Evolutionary conservation across 2,329 filamentous ascomycete species (phyloP), one percentile per base, ranked within the genome.

Genomic region (Rhytidhysteron rufulum): DNA sequence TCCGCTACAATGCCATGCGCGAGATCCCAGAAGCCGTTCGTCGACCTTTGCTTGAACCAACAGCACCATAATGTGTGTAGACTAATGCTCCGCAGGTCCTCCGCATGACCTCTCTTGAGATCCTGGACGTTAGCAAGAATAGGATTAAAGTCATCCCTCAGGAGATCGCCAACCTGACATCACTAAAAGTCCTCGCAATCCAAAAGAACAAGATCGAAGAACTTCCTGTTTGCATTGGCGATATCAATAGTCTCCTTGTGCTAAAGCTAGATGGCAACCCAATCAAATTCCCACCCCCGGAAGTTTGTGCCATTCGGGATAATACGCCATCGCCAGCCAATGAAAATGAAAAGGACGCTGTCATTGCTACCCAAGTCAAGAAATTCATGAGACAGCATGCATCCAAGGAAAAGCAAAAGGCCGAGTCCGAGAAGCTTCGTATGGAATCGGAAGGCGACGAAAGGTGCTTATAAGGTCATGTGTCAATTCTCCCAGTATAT

Each of bases 241-340:
- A 95, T 49, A 95, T 96, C 86, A 83, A 78, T 41, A 93, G 88
- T 40, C 70, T 97, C 43, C 87, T 91, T 60, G 86, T 94, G 50
- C 74, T 97, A 41, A 95, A 95, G 64, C 80, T 96, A 25, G 86
- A 91, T 42, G 88, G 88, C 33, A 96, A 96, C 53, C 87, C 87
- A 7, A 78, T 96, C 43, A 79, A 77, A 43, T 91, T 91, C 53
- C 89, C 89, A 3, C 84, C 72, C 5, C 60, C 62, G 2, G 69
- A 74, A 7, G 61, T 69, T 22, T 68, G 62, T 52, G 61, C 62
- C 24, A 64, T 72, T 47, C 58, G 54, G 36, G 62, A 65, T 47
- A 63, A 63, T 40, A 53, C 60, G 3, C 62, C 64, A 9, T 70
- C 71, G 25, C 67, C 71, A 15, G 69, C 75, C 52, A 74, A 73